phyloP scores from a whole-genome alignment of 805 yeast species.

The Saccharomycopsis lassenensis region DNA sequence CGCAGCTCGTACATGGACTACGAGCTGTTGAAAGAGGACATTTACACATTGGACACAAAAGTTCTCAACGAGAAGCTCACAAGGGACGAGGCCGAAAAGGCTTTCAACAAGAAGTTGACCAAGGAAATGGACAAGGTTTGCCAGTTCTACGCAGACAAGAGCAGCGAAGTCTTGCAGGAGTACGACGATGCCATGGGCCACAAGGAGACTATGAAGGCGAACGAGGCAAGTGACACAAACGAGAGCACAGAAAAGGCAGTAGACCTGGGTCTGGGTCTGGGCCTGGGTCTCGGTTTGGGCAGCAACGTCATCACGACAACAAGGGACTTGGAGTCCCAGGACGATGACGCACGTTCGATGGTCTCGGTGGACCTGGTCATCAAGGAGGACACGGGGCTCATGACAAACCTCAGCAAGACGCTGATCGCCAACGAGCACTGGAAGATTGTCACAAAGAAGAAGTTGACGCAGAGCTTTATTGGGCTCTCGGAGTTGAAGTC shows the following conservation, averaged over 20 bases:
- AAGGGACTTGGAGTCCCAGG: background rate
- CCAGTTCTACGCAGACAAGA: background rate
- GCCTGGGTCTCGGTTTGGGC: no score
- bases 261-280: no score
- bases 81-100: conserved; percentile 2
- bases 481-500: conserved; percentile 73
- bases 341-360: background rate
- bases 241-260: background rate
- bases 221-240: background rate
- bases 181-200: background rate
- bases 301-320: background rate
- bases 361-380: background rate
- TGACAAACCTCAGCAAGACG: background rate
- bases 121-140: background rate
- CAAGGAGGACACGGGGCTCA: conserved; percentile 1
- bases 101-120: background rate
- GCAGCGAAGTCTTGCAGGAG: background rate
- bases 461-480: conserved; percentile 58
- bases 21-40: conserved; percentile 23
- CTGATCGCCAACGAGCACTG: background rate
- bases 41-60: background rate
- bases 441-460: conserved; percentile 32
- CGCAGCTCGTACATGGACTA: conserved; percentile 68
- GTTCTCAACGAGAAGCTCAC: background rate
- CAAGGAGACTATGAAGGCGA: background rate